A percentile compares a stretch with the other conserved stretches of the same genome.
These are phyloP conservation scores for Penicillium sp. DNA, from an alignment of 2,329 filamentous ascomycete species.

Conservation along the genomic window DNA sequence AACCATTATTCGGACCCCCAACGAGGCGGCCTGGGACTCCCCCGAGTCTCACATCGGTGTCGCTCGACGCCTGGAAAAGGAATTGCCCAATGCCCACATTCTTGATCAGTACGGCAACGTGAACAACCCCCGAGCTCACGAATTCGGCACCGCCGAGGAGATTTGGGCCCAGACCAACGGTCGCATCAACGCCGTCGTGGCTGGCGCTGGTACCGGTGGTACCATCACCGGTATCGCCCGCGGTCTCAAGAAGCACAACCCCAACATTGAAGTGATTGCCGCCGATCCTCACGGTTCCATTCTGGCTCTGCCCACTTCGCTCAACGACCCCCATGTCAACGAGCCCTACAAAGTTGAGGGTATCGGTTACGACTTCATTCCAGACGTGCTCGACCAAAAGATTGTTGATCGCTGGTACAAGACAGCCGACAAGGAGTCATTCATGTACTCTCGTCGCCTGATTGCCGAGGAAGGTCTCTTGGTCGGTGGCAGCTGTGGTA, in stretches of 20 bases:
- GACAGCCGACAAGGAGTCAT: constrained; percentile 88
- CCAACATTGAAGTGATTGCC: constrained; percentile 78
- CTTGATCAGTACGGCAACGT: constrained; percentile 90
- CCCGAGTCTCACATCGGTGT: constrained; percentile 98
- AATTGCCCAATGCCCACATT: constrained; percentile 95
- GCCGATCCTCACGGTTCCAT: constrained; percentile 92
- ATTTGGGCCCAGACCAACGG: constrained; percentile 89
- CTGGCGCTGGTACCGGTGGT: constrained; percentile 89
- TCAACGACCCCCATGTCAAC: constrained; percentile 77
- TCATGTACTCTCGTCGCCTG: constrained; percentile 78
- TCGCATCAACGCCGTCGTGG: constrained; percentile 74
- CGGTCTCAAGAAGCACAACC: constrained; percentile 81
- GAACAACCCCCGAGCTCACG: constrained; percentile 90
- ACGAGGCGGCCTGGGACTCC: constrained; percentile 86
- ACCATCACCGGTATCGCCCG: constrained; percentile 86
- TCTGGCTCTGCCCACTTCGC: constrained; percentile 68
- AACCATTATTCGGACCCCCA: constrained; percentile 96
- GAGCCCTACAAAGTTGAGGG: constrained; percentile 95
- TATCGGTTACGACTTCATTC: constrained; percentile 97
- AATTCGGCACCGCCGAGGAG: constrained; percentile 90
- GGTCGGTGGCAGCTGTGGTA: constrained; percentile 88
- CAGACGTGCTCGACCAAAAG: constrained; percentile 78
- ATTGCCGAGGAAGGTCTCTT: constrained; percentile 93
- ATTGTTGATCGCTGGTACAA: constrained; percentile 95
- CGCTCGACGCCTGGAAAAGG: constrained; percentile 80